Percentiles rank a stretch among this genome's conserved stretches.
phyloP scores from a whole-genome alignment of 495 filamentous ascomycete species.

The Talaromyces thailandensis region DNA sequence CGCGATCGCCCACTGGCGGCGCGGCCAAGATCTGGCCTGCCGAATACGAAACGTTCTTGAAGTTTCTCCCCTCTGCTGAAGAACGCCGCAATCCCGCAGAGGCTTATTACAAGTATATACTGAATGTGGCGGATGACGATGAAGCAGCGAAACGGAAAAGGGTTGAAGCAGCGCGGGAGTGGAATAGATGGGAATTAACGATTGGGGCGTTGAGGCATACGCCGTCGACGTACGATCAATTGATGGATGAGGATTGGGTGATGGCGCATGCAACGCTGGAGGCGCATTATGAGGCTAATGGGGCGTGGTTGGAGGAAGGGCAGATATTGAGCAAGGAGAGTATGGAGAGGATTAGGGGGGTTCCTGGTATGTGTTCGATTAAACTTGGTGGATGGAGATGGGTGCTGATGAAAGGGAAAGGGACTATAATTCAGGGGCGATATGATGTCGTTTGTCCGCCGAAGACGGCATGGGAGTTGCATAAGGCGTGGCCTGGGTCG shows the following conservation, averaged over 20 bases:
- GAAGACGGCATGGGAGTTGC: slow-evolving; percentile 30
- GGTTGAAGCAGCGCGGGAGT: slow-evolving; percentile 13
- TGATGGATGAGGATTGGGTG: slow-evolving; percentile 26
- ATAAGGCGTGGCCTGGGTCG: slow-evolving; percentile 26
- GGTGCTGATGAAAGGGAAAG: slow-evolving; percentile 1
- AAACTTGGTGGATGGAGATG: too few relatives aligned
- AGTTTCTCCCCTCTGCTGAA: slow-evolving; percentile 16
- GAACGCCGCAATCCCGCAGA: slow-evolving; percentile 20
- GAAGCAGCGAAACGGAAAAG: not conserved
- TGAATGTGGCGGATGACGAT: not conserved
- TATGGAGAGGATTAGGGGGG: slow-evolving; percentile 27
- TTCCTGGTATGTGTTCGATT: slow-evolving; percentile 22
- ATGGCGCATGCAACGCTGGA: slow-evolving; percentile 29
- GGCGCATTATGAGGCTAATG: slow-evolving; percentile 30
- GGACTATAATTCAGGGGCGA: slow-evolving; percentile 31
- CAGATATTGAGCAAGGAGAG: slow-evolving; percentile 24
- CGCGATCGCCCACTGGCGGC: slow-evolving; percentile 10
- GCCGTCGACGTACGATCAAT: slow-evolving; percentile 10
- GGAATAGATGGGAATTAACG: slow-evolving; percentile 29
- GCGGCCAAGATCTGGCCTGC: slow-evolving; percentile 30
- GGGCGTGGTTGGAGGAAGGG: slow-evolving; percentile 25
- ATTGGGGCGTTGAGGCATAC: slow-evolving; percentile 19
- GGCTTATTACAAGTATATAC: slow-evolving; percentile 27
- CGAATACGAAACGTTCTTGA: slow-evolving; percentile 26
- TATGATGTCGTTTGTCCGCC: slow-evolving; percentile 36